Conservation (phyloP, 306 rosid species). For the Acmispon strigosus region DNA sequence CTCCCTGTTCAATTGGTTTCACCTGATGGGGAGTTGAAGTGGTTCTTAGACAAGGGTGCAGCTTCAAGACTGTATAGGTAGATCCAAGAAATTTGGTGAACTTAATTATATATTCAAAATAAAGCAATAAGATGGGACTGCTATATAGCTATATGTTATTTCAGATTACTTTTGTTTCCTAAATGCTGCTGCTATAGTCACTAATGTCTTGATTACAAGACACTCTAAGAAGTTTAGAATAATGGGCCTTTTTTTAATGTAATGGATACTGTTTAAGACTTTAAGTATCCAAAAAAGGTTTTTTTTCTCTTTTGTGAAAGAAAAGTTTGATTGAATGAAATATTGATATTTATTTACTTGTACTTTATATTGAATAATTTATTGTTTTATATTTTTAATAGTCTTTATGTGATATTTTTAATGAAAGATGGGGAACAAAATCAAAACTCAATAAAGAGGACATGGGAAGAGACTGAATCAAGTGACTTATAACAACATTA, state of each 20-base stretch:
- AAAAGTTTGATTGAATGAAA: not conserved
- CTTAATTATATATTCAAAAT: not conserved
- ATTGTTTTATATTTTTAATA: not conserved
- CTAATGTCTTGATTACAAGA: not conserved
- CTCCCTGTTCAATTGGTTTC: conserved; percentile 59
- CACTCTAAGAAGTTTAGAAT: not conserved
- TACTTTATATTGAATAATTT: not conserved
- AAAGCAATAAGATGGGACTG: not conserved
- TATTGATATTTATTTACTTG: not conserved
- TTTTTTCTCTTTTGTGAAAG: not conserved
- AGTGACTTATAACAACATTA: too few relatives aligned
- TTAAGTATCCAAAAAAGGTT: not conserved
- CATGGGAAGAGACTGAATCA: too few relatives aligned
- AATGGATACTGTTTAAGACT: conserved; percentile 1
- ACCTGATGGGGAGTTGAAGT: conserved; percentile 60
- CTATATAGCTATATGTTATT: not conserved
- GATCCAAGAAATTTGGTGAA: not conserved
- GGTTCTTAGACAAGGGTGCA: conserved; percentile 79
- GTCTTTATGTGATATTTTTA: too few relatives aligned
- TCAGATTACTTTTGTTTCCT: not conserved
- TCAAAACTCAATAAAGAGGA: too few relatives aligned
- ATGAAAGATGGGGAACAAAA: too few relatives aligned
- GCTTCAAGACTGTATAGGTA: conserved; percentile 55
- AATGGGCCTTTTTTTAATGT: not conserved
- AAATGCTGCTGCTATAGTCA: not conserved